Conservation (phyloP, 2,329 filamentous ascomycete species). For the Paecilomyces sp. region DNA sequence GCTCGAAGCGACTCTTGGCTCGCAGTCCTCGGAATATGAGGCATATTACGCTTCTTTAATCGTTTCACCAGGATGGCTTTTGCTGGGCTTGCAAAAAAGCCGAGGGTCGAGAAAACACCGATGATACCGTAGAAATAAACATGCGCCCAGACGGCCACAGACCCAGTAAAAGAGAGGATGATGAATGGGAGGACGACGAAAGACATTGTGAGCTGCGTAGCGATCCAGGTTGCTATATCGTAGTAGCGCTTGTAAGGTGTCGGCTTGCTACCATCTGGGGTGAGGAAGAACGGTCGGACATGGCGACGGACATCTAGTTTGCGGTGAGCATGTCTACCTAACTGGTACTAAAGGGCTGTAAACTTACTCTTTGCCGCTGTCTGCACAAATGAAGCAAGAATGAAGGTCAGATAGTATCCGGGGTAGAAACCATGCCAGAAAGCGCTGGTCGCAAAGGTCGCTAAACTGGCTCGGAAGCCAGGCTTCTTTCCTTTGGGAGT, state of each 20-base stretch:
- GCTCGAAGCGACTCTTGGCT: slow-evolving; percentile 56
- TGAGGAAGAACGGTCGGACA: slow-evolving; percentile 86
- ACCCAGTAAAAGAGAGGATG: slow-evolving; percentile 64
- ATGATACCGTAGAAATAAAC: slow-evolving; percentile 84
- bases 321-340: slow-evolving; percentile 9
- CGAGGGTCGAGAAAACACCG: slow-evolving; percentile 57
- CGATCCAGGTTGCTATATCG: slow-evolving; percentile 66
- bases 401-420: slow-evolving; percentile 87
- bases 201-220: slow-evolving; percentile 74
- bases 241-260: slow-evolving; percentile 75
- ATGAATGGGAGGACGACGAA: slow-evolving; percentile 83
- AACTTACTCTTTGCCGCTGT: slow-evolving; percentile 85
- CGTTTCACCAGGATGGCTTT: slow-evolving; percentile 54
- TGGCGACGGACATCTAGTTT: slow-evolving; percentile 74
- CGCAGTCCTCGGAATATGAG: slow-evolving; percentile 35
- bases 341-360: background rate
- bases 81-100: slow-evolving; percentile 72
- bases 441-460: slow-evolving; percentile 88
- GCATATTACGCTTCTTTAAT: slow-evolving; percentile 50
- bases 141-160: slow-evolving; percentile 68
- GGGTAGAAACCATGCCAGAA: slow-evolving; percentile 99
- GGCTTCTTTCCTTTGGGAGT: slow-evolving; percentile 94
- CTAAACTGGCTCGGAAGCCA: slow-evolving; percentile 87
- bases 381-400: slow-evolving; percentile 85
- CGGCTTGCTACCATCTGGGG: slow-evolving; percentile 63